Base-by-base conservation (phyloP, 306 rosid genomes). In the Mucuna pruriens region DNA sequence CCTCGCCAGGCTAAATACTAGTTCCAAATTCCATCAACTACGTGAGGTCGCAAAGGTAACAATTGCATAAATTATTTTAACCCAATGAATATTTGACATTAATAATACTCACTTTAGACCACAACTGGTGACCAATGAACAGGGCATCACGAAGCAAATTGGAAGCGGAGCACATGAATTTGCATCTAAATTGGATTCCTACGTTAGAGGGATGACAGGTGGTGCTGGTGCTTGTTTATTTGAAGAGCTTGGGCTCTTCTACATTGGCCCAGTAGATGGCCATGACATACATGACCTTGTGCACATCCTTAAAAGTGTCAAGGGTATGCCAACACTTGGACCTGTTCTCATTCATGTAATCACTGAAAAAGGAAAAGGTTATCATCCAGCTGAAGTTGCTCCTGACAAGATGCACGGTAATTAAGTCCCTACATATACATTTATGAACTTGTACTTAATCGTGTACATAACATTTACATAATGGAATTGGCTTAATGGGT, bases 391-490 rank as follows among this genome's bases (percentile, higher is more conserved):
- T 10, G 92, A 88, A 79, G 45, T 26, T n/a, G 92, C 96, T 16
- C 7, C 89, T 22, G 96, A 91, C 77, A 91, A 91, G 74, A 89
- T 89, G 93, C 96, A 91, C 6, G 93, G 95, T 62, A n/a, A n/a
- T n/a, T n/a, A 74, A 19, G 10, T 7, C 7, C 15, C 57, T 22
- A 34, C 29, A 16, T 40, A 68, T 6, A 11, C 6, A 26, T 26
- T n/a, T 19, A 17, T 17, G 5, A 63, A 22, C 6, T 17, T n/a
- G n/a, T n/a, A n/a, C n/a, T n/a, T n/a, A n/a, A n/a, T n/a, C n/a
- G 69, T 16, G 19, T 58, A 7, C 64, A n/a, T n/a, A n/a, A n/a
- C n/a, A 33, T 64, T 64, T 40, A 9, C 67, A 46, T 2, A 60
- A 13, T 29, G 25, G 13, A 9, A 34, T 61, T 40, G 34, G 58